Evolutionary conservation across 2,329 filamentous ascomycete species (phyloP).

Genomic region (Hypoxylon sp.): DNA sequence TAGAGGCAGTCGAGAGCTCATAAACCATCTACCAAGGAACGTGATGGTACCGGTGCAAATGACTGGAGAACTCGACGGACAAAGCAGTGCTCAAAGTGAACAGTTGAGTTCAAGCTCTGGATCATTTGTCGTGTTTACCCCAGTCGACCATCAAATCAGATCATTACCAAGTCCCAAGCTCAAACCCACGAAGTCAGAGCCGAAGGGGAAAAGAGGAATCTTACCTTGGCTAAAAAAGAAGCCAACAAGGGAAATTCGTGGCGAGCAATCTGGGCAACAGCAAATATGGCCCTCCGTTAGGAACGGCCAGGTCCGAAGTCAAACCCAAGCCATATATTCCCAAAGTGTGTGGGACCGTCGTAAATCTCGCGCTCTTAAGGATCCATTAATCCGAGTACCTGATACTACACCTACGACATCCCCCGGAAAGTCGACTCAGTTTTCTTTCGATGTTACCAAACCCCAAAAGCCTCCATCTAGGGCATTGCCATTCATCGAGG

Average conservation of each 20-base stretch:
- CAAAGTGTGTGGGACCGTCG: constrained; percentile 22
- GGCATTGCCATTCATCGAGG: constrained; percentile 23
- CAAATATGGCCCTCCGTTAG: constrained; percentile 34
- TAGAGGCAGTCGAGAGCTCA: constrained; percentile 27
- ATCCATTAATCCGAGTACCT: constrained; percentile 23
- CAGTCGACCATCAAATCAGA: constrained; percentile 39
- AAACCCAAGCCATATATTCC: constrained; percentile 24
- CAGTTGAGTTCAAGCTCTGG: constrained; percentile 45
- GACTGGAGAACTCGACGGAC: constrained; percentile 38
- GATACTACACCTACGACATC: constrained; percentile 35
- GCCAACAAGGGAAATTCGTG: constrained; percentile 20
- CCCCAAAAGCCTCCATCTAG: constrained; percentile 36
- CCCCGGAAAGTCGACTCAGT: constrained; percentile 18
- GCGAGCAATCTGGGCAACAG: constrained; percentile 14
- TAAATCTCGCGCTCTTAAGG: constrained; percentile 6
- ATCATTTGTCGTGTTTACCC: constrained; percentile 49
- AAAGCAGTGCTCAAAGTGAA: constrained; percentile 33
- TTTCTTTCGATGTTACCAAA: constrained; percentile 30
- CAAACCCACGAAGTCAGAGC: constrained; percentile 36
- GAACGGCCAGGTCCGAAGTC: constrained; percentile 31
- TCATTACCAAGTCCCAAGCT: constrained; percentile 33
- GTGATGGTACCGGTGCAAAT: constrained; percentile 41
- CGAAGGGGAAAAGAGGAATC: constrained; percentile 41
- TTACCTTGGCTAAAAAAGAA: constrained; percentile 51
- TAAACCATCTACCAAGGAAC: constrained; percentile 34